phyloP scores from a whole-genome alignment of 2,329 filamentous ascomycete species.

The Ambrosiella cleistominuta region DNA sequence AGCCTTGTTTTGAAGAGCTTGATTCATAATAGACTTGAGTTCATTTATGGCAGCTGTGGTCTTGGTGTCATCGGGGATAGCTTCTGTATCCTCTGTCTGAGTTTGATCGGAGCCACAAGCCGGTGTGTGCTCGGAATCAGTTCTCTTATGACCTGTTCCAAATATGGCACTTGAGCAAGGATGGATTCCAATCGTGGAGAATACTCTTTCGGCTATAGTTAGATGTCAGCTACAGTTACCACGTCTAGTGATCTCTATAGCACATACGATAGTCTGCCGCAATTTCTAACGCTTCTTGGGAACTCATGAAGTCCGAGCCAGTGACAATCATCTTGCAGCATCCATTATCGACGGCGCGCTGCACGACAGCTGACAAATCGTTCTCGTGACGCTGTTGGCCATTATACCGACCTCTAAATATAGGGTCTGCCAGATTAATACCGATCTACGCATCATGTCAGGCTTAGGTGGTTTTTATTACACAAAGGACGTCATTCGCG shows the following conservation, averaged over 20 bases:
- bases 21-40: conserved; percentile 46
- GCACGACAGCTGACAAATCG: conserved; percentile 60
- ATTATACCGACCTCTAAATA: conserved; percentile 72
- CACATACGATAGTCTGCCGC: conserved; percentile 51
- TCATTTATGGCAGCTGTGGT: conserved; percentile 35
- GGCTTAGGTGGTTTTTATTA: background rate
- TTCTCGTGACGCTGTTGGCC: conserved; percentile 58
- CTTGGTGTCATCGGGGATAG: conserved; percentile 23
- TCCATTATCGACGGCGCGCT: conserved; percentile 58
- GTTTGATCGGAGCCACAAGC: conserved; percentile 36
- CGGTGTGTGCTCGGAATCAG: conserved; percentile 30
- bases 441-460: conserved; percentile 43
- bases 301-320: conserved; percentile 70
- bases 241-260: background rate
- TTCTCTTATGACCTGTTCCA: conserved; percentile 31
- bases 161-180: conserved; percentile 77
- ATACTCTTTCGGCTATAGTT: conserved; percentile 55
- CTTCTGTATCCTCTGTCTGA: conserved; percentile 31
- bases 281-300: conserved; percentile 54
- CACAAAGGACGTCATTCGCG: background rate
- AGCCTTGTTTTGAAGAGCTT: conserved; percentile 33
- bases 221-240: conserved; percentile 9
- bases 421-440: conserved; percentile 87
- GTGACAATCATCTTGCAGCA: conserved; percentile 87
- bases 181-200: conserved; percentile 83